Evolutionary conservation across 768 basidiomycete species (phyloP), one percentile per base, ranked within the genome.

Genomic region (Suillus sp.): DNA sequence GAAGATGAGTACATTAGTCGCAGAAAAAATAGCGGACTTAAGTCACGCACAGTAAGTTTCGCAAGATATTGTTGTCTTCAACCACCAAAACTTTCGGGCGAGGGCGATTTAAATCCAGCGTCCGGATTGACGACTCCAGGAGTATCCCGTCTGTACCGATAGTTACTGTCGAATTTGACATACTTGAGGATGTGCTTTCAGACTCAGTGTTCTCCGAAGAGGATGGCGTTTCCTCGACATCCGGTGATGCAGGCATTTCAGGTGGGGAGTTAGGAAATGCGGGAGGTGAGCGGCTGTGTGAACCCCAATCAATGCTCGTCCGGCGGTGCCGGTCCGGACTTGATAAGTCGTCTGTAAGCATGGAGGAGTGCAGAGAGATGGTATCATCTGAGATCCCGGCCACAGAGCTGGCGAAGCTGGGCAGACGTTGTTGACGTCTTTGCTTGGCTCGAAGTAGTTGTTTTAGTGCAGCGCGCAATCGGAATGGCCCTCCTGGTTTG

Each of bases 41-140:
- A 34, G 60, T 30, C n/a, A 81, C 92, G 68, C 76, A 93, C 87
- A 97, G 81, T 30, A 97, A 80, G 69, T 85, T 87, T 59, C 94
- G 86, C 63, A 97, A 84, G 62, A 98, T 90, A 62, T 74, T 83
- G 72, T 97, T 97, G 70, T 98, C 96, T 75, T 97, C 95, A 1
- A 96, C 91, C 1, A 96, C 87, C 45, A 97, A 78, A 6, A 96
- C 87, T 60, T 87, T 83, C 65, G 87, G 80, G 5, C 75, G 78
- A 20, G 78, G 76, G 45, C 79, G 79, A n/a, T 74, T 71, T 13
- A 74, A 72, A 22, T 81, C 81, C 18, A 84, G 65, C 8, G 86
- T 77, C 34, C 85, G 82, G 20, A 89, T 73, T 0, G 92, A 89
- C 4, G 88, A 82, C 74, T 84, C 88, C 53, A 95, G 74, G 63